phyloP scores from a whole-genome alignment of 176 grass and related monocot species.

The Pontederia paniculata region DNA sequence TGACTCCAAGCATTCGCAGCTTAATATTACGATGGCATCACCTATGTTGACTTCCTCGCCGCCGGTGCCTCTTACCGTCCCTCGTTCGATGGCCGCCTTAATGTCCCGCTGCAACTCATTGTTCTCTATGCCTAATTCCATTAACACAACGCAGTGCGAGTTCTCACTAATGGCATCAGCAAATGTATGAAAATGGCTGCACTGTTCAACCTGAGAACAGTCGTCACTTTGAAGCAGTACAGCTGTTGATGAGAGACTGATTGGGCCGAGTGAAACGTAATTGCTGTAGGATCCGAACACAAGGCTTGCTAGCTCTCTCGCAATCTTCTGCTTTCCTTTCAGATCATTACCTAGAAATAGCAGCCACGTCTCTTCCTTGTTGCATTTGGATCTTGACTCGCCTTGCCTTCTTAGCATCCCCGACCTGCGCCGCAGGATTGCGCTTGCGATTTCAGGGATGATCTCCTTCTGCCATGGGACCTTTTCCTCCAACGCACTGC shows the following conservation, averaged over 20 bases:
- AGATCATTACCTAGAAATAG: slow-evolving; percentile 62
- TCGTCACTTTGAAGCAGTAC: background rate
- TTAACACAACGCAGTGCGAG: slow-evolving; percentile 50
- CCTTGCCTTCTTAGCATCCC: slow-evolving; percentile 32
- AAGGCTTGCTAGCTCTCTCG: slow-evolving; percentile 59
- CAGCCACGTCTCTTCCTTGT: slow-evolving; percentile 85
- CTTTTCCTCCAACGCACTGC: slow-evolving; percentile 39
- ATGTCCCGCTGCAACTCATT: slow-evolving; percentile 32
- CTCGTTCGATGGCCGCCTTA: slow-evolving; percentile 60
- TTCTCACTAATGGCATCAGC: slow-evolving; percentile 45
- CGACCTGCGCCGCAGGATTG: slow-evolving; percentile 56
- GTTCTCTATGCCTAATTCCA: slow-evolving; percentile 50
- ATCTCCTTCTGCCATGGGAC: slow-evolving; percentile 31
- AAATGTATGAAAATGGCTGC: slow-evolving; percentile 33
- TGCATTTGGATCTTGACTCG: no score
- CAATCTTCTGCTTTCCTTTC: slow-evolving; percentile 59
- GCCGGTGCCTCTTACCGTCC: slow-evolving; percentile 23
- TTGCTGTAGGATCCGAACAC: slow-evolving; percentile 57
- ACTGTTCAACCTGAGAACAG: no score
- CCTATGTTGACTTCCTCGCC: slow-evolving; percentile 39
- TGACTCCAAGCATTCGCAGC: slow-evolving; percentile 42
- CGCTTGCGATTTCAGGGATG: slow-evolving; percentile 49
- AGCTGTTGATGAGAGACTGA: slow-evolving; percentile 2
- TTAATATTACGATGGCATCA: slow-evolving; percentile 75
- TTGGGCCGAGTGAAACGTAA: slow-evolving; percentile 30